These are phyloP conservation scores for Thyridium curvatum DNA, from an alignment of 2,329 filamentous ascomycete species.

Conservation along the genomic window DNA sequence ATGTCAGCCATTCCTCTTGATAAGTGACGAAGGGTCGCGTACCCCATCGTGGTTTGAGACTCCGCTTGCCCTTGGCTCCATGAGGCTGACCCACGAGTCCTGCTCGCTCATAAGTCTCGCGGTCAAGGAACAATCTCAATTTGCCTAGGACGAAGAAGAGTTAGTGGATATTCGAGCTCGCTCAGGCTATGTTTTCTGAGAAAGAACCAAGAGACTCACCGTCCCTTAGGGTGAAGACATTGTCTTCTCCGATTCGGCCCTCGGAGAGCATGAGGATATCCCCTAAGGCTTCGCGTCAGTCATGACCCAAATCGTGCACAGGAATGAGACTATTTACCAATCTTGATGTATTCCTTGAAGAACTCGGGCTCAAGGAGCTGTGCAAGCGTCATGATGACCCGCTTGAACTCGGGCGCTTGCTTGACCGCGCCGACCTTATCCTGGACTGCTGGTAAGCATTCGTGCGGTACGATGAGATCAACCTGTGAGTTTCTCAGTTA, in stretches of 20 bases:
- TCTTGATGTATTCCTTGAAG: slow-evolving; percentile 80
- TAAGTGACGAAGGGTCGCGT: slow-evolving; percentile 17
- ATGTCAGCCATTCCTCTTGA: slow-evolving; percentile 16
- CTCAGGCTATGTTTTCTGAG: not conserved
- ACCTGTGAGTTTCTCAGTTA: slow-evolving; percentile 31
- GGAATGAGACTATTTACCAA: slow-evolving; percentile 39
- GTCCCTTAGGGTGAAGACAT: slow-evolving; percentile 63
- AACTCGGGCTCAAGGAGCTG: slow-evolving; percentile 70
- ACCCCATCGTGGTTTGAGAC: slow-evolving; percentile 69
- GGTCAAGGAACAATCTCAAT: slow-evolving; percentile 72
- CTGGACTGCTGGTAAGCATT: slow-evolving; percentile 48
- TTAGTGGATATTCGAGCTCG: slow-evolving; percentile 3
- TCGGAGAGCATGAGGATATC: slow-evolving; percentile 80
- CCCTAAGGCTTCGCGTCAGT: slow-evolving; percentile 38
- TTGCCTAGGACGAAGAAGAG: slow-evolving; percentile 52
- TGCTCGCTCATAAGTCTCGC: slow-evolving; percentile 73
- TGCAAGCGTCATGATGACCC: slow-evolving; percentile 65
- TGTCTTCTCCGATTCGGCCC: slow-evolving; percentile 63
- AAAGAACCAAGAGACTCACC: slow-evolving; percentile 36
- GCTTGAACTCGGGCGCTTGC: slow-evolving; percentile 47
- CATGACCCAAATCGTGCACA: not conserved
- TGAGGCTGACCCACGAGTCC: slow-evolving; percentile 71
- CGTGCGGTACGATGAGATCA: slow-evolving; percentile 67
- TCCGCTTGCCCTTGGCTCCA: slow-evolving; percentile 50
- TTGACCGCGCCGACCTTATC: slow-evolving; percentile 37